phyloP scores from a whole-genome alignment of 306 rosid species.

The Rosa rugosa region DNA sequence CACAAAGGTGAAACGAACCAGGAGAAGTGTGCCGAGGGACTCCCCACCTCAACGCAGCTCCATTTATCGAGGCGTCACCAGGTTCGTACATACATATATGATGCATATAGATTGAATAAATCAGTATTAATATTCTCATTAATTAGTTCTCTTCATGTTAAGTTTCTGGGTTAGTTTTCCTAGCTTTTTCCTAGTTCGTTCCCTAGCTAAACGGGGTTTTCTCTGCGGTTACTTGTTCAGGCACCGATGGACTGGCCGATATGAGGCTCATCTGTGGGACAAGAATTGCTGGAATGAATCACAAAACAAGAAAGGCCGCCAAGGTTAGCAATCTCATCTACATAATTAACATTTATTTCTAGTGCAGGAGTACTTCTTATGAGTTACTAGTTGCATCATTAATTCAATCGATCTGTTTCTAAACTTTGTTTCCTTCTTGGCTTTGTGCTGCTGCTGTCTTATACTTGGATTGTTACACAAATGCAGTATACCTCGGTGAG shows the following conservation, averaged over 20 bases:
- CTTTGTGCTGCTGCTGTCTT: constrained; percentile 2
- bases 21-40: constrained; percentile 62
- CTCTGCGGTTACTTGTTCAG: constrained; percentile 24
- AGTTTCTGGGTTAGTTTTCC: neutral
- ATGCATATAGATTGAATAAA: neutral
- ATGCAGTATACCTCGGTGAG: constrained; percentile 79
- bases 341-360: neutral
- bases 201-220: neutral
- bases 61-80: constrained; percentile 72
- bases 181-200: neutral
- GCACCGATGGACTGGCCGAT: constrained; percentile 87
- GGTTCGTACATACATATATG: constrained; percentile 30
- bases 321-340: constrained; percentile 39
- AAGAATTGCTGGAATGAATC: constrained; percentile 85
- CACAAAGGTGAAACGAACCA: constrained; percentile 52
- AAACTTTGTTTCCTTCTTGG: neutral
- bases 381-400: neutral
- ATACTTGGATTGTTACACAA: neutral
- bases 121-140: neutral
- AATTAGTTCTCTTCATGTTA: neutral
- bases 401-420: neutral
- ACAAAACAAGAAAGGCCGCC: constrained; percentile 84
- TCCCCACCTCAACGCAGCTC: constrained; percentile 89
- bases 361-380: neutral
- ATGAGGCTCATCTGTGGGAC: constrained; percentile 93